Evolutionary conservation across 2,329 filamentous ascomycete genomes (phyloP).

Genomic region (Calonectria pteridis): DNA sequence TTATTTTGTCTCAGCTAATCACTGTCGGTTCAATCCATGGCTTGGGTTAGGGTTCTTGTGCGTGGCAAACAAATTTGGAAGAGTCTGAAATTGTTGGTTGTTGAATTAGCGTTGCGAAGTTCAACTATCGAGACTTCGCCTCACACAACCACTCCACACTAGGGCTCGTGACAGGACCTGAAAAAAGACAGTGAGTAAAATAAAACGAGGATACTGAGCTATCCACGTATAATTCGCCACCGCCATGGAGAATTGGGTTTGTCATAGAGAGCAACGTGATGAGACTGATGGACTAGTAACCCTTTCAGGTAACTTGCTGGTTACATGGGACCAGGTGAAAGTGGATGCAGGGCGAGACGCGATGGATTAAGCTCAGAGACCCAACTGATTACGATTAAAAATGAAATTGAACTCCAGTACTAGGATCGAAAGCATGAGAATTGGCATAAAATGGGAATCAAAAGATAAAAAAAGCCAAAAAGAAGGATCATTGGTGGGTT

Average conservation of each 20-base stretch:
- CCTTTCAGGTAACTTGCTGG: background rate
- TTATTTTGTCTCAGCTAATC: background rate
- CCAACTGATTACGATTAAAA: background rate
- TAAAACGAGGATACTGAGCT: background rate
- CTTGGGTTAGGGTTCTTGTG: background rate
- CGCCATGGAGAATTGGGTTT: background rate
- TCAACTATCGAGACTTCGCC: background rate
- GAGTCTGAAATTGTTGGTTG: background rate
- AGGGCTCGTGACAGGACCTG: background rate
- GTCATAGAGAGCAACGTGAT: background rate
- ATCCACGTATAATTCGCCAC: background rate
- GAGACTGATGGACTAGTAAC: background rate
- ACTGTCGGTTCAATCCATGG: background rate
- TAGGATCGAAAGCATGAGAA: background rate
- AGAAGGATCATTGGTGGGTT: conserved; percentile 30
- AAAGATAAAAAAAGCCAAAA: conserved; percentile 27
- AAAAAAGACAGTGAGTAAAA: background rate
- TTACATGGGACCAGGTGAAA: background rate
- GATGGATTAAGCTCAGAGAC: background rate
- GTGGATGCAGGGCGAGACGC: background rate
- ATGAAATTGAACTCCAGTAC: background rate
- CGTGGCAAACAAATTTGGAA: background rate
- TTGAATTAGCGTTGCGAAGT: background rate
- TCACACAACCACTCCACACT: background rate
- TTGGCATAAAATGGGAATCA: background rate